These are phyloP conservation scores for Pogostemon cablin DNA, from an alignment of 257 asterid genomes.

Conservation along the genomic window DNA sequence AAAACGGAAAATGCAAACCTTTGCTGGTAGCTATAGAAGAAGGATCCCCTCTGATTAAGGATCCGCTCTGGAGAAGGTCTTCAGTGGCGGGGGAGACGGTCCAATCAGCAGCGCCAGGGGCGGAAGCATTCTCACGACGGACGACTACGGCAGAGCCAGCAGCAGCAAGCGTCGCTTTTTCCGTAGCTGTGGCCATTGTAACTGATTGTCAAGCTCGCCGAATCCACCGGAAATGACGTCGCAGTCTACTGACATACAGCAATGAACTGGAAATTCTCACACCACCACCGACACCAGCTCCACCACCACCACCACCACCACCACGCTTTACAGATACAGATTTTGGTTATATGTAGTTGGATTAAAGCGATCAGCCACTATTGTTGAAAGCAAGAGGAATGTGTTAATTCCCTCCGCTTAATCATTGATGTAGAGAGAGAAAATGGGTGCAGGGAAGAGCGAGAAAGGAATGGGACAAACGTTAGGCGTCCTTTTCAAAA, in stretches of 20 bases:
- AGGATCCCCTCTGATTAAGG: constrained; percentile 41
- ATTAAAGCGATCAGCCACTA: not conserved
- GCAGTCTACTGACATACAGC: constrained; percentile 59
- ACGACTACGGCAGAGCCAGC: constrained; percentile 31
- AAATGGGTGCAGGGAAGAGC: not conserved
- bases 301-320: constrained; percentile 29
- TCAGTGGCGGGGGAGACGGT: constrained; percentile 29
- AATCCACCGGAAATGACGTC: constrained; percentile 49
- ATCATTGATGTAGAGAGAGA: constrained; percentile 17
- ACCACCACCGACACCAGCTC: constrained; percentile 27
- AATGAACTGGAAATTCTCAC: constrained; percentile 32
- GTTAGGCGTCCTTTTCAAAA: not conserved
- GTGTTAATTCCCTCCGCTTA: constrained; percentile 11
- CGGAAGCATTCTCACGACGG: constrained; percentile 41
- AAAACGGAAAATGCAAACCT: constrained; percentile 33
- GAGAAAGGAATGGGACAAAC: constrained; percentile 18
- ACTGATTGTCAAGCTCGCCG: constrained; percentile 57
- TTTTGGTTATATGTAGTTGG: not conserved
- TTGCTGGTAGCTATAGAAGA: constrained; percentile 40
- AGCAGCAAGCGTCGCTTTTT: constrained; percentile 57
- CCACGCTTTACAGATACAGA: constrained; percentile 16
- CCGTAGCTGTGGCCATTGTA: constrained; percentile 75
- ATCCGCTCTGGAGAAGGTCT: constrained; percentile 34
- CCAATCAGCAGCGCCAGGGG: constrained; percentile 42
- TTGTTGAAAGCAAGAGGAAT: not conserved